A percentile compares a stretch with the other conserved stretches of the same genome.
Conservation (phyloP, 2,329 filamentous ascomycete genomes). For the Hypoxylon sp. region DNA sequence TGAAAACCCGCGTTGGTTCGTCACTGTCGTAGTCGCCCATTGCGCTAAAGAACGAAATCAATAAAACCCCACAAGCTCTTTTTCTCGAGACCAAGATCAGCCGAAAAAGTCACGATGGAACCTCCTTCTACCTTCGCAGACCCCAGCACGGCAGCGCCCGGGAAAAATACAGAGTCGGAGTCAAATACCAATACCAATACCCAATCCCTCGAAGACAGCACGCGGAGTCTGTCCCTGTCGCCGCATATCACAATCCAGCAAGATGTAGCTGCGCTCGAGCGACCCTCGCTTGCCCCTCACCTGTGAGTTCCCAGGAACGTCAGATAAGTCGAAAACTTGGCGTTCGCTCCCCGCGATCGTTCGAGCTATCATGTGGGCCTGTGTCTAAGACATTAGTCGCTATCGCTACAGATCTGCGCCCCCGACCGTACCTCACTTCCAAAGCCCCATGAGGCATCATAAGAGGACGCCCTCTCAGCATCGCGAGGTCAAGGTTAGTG, state of each 20-base stretch:
- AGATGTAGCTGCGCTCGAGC: constrained; percentile 50
- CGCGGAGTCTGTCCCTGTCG: constrained; percentile 48
- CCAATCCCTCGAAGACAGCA: constrained; percentile 21
- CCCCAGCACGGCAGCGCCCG: constrained; percentile 28
- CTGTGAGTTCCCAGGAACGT: constrained; percentile 54
- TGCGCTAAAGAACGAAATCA: constrained; percentile 21
- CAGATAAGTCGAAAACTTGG: constrained; percentile 24
- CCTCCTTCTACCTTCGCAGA: constrained; percentile 33
- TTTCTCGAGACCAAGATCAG: constrained; percentile 12
- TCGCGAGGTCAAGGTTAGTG: constrained; percentile 67
- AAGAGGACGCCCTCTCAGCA: constrained; percentile 68
- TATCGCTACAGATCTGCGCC: constrained; percentile 58
- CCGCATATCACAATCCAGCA: constrained; percentile 55
- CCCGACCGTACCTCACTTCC: constrained; percentile 55
- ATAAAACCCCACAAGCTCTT: constrained; percentile 9
- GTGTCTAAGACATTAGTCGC: constrained; percentile 36
- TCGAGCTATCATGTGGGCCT: constrained; percentile 27
- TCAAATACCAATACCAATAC: constrained; percentile 4
- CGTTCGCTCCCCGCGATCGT: constrained; percentile 34
- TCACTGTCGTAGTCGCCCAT: constrained; percentile 17
- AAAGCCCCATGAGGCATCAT: constrained; percentile 69
- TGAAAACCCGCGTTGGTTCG: background rate
- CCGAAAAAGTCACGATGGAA: constrained; percentile 42
- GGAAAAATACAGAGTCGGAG: constrained; percentile 18
- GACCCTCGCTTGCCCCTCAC: constrained; percentile 53